Evolutionary conservation across 2,329 filamentous ascomycete species (phyloP), one percentile per base, ranked within the genome.

Genomic region (Xylaria arbuscula): DNA sequence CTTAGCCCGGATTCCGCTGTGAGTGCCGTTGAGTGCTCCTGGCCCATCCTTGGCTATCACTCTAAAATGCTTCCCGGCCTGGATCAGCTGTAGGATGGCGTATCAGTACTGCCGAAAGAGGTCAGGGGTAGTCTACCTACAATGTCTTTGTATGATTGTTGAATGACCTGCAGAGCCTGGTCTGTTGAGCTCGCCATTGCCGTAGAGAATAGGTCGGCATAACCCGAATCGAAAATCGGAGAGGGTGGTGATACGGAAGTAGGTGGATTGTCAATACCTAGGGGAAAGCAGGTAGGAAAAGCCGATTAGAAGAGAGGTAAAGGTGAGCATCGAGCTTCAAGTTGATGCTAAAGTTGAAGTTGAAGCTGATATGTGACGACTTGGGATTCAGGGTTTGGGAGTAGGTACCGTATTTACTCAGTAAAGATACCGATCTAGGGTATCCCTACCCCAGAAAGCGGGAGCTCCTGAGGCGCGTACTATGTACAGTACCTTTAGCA

Each of bases 31-130:
- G 17, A 80, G 68, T 51, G 80, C 80, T 66, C 79, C 81, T 48
- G 82, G 79, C 15, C 81, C 80, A 70, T 87, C 84, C 71, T 82
- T 84, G 36, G 80, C 79, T 45, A 83, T 83, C 1, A 83, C 79
- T 57, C 82, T 86, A 13, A 89, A 78, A 19, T 86, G 85, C 75
- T 87, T 90, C 17, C 87, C 87, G 1, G 85, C 87, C 76, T 89
- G 85, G 15, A 90, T 81, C 32, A 89, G 83, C 88, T 90, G 67
- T 15, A 47, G 11, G 55, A 59, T 45, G n/a, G 38, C 9, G 32
- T 4, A 48, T 71, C 32, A 71, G 70, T 58, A 54, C 17, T 51
- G 51, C 19, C 4, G 24, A 48, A 47, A 47, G 0, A 40, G 10
- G 24, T 13, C 13, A 17, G 36, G 58, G 38, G 36, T 7, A 1